Conservation (phyloP, 768 basidiomycete genomes). For the Leccinum boreale region DNA sequence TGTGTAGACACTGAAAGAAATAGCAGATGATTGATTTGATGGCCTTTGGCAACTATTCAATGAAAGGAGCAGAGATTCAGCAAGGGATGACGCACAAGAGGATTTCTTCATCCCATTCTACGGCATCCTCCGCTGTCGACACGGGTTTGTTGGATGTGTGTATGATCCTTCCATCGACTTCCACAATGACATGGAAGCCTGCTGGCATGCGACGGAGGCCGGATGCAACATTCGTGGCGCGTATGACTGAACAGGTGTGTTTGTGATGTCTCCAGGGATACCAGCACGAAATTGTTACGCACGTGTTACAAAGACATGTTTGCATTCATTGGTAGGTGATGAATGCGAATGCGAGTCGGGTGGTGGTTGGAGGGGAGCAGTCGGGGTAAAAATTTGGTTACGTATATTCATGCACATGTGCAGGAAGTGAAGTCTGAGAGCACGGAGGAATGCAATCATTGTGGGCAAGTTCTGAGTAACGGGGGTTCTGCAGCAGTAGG, state of each 20-base stretch:
- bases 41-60: not conserved
- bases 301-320: not conserved
- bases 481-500: too few species aligned
- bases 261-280: not conserved
- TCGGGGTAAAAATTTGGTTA: too few species aligned
- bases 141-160: not conserved
- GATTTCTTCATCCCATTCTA: not conserved
- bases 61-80: not conserved
- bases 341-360: too few species aligned
- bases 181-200: not conserved
- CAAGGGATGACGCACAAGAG: not conserved
- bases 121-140: not conserved
- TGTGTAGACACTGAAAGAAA: not conserved
- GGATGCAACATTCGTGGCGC: not conserved
- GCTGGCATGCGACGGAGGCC: not conserved
- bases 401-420: too few species aligned
- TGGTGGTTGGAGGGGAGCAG: too few species aligned
- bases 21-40: not conserved
- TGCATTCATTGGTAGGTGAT: not conserved
- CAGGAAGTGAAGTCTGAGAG: too few species aligned
- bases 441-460: too few species aligned
- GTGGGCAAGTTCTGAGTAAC: too few species aligned
- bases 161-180: not conserved
- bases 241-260: not conserved
- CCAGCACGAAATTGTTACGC: not conserved